Evolutionary conservation across 441 rosid species (phyloP), one percentile per base, ranked within the genome.

Genomic region (Pelargonium myrrhifolium): DNA sequence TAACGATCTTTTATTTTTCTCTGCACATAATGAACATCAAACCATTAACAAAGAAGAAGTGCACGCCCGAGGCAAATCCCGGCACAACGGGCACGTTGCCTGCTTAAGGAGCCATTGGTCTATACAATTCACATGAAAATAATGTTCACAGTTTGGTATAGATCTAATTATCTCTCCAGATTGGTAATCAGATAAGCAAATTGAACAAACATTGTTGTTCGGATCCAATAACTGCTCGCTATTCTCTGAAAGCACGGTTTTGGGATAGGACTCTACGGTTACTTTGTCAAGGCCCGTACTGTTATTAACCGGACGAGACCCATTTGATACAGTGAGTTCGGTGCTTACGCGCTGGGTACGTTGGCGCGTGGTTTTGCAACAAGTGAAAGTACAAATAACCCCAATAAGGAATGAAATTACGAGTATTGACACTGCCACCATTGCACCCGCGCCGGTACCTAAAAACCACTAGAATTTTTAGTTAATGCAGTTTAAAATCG

Each of bases 141-240:
- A 20, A 22, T 35, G 53, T 12, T 63, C 7, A 49, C 63, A 53
- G 0, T 49, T 10, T 9, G 63, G 72, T 17, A 51, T 63, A 28
- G 21, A 9, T 49, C 62, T 14, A 15, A 20, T n/a, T 6, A 22
- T 24, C 18, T 63, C 53, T 7, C 51, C 64, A n/a, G 62, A 31
- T 11, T n/a, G 49, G 21, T 63, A 63, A 40, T 63, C 24, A 0
- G 10, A 49, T 14, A 49, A 22, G 17, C 62, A 35, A 5, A 63
- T 8, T 3, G 72, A 20, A 14, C 72, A 35, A 0, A 62, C 14
- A 20, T 28, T 18, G 49, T 63, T 62, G 12, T 47, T 35, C 10
- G 72, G 72, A 12, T 62, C 21, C 22, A 63, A 68, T 24, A 69
- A 37, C 21, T 2, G 5, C 21, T 15, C 14, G n/a, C 72, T n/a